Evolutionary conservation across 768 basidiomycete genomes (phyloP), one percentile per base, ranked within the genome.

Genomic region (Russula ochroleuca): DNA sequence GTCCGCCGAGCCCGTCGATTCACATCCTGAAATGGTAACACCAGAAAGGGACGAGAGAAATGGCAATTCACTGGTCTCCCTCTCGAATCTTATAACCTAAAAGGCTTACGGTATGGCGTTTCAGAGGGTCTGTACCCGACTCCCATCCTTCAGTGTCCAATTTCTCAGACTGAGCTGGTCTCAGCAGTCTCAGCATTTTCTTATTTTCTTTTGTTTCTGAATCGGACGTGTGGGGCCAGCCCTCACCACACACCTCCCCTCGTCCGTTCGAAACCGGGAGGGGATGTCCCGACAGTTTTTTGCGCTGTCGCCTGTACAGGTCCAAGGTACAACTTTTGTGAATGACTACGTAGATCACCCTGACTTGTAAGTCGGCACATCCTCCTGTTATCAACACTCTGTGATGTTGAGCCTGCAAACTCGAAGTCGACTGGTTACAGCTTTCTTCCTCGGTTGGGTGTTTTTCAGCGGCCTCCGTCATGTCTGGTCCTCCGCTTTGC

Each of bases 401-500:
- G 25, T 38, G n/a, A 53, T 50, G 35, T 28, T 11, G 56, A 41
- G 38, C n/a, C 19, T 38, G 19, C 17, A n/a, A 31, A 45, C 28
- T 9, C 19, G n/a, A 64, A 80, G 79, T 65, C 77, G 72, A 40
- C 69, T 74, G 17, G 68, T 78, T 25, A 70, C 77, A 15, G 70
- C 75, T 0, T 80, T 80, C 67, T 75, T 75, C 55, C 69, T 78
- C 8, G 79, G 78, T 38, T 77, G 76, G 72, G 77, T 77, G 3
- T 78, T 77, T 65, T 67, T 76, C 48, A 70, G 70, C 56, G 72
- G 77, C 61, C 53, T 75, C 17, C 64, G 69, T 15, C 71, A 72
- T 63, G 55, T 74, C 15, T 51, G 69, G 23, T 63, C 63, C 49
- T 74, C 72, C 2, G 43, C 67, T 28, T 66, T 72, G 37, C 9